These are phyloP conservation scores for Pseudofabraea citricarpa DNA, from an alignment of 2,329 filamentous ascomycete species.

Conservation along the genomic window DNA sequence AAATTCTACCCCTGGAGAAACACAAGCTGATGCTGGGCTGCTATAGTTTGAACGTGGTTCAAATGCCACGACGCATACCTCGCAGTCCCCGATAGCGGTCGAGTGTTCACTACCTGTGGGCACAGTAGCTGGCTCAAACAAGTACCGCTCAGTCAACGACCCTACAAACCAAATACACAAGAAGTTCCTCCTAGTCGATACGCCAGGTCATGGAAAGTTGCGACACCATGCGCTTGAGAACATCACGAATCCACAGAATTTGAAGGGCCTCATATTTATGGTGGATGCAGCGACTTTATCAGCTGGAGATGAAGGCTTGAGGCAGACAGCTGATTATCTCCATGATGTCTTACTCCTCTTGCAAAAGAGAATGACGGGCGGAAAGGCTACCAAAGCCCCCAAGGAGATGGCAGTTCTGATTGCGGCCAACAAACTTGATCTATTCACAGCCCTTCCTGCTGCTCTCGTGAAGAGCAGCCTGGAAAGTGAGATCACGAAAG, in stretches of 20 bases:
- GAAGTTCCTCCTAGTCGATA: conserved; percentile 77
- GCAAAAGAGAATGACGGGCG: conserved; percentile 63
- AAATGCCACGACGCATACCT: conserved; percentile 46
- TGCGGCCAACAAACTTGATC: conserved; percentile 90
- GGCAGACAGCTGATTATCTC: conserved; percentile 75
- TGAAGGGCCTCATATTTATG: conserved; percentile 77
- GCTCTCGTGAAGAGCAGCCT: conserved; percentile 69
- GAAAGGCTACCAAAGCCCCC: conserved; percentile 51
- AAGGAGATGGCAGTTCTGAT: conserved; percentile 69
- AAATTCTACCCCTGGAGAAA: too few relatives aligned
- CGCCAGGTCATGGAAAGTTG: conserved; percentile 92
- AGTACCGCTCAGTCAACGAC: conserved; percentile 63
- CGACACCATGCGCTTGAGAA: conserved; percentile 61
- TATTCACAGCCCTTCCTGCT: conserved; percentile 87
- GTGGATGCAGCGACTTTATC: conserved; percentile 75
- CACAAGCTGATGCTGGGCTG: too few relatives aligned
- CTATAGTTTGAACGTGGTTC: conserved; percentile 49
- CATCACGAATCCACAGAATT: conserved; percentile 40
- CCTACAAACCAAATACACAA: conserved; percentile 52
- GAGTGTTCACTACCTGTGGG: conserved; percentile 50
- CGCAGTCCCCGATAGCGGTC: conserved; percentile 53
- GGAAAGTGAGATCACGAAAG: conserved; percentile 75
- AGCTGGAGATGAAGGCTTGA: conserved; percentile 51
- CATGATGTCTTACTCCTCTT: conserved; percentile 83
- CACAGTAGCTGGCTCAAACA: conserved; percentile 48